Base-by-base conservation (phyloP, 208 protist genomes). In the Porcisia hertigi region DNA sequence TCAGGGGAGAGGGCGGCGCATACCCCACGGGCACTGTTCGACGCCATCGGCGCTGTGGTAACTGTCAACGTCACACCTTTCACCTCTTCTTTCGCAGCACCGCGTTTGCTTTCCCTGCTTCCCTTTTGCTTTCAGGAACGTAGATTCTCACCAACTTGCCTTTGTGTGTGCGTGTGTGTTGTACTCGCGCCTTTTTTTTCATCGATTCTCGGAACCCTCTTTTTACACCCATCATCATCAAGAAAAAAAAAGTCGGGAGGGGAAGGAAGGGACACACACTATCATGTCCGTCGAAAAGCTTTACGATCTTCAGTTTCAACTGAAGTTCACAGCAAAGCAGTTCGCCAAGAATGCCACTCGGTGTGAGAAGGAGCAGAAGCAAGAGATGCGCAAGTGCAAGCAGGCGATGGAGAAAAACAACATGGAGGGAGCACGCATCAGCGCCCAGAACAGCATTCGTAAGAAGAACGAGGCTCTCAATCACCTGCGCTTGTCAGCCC, bases 371-470 rank as follows among this genome's bases (percentile, higher is more conserved):
- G 92, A 98, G 74, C 94, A 98, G 79, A 98, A 98, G 76, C 71
- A 83, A 53, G 91, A 98, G 72, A 96, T 98, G 70, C 54, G 80
- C 69, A 99, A 99, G 83, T 91, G 98, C 67, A 99, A 99, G 82
- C 67, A 88, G 69, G 96, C 98, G 25, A 99, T 99, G 76, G 95
- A 99, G 80, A 98, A 99, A 83, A 95, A 95, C 70, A 99, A 99
- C 90, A 97, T 98, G 77, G 98, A 99, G 47, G 97, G 97, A 14
- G 98, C 98, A 7, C 90, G 98, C 59, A 99, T 99, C 43, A 99
- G 99, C 84, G 98, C 98, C 39, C 91, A 99, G 85, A 99, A 99
- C 81, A 98, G 98, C 39, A 99, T 99, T 67, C 86, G 98, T 39
- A 98, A 99, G 77, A 98, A 99, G 86, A 99, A 99, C 66, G 94